Base-by-base conservation (phyloP, 345 rosid species). In the Linum tenue region DNA sequence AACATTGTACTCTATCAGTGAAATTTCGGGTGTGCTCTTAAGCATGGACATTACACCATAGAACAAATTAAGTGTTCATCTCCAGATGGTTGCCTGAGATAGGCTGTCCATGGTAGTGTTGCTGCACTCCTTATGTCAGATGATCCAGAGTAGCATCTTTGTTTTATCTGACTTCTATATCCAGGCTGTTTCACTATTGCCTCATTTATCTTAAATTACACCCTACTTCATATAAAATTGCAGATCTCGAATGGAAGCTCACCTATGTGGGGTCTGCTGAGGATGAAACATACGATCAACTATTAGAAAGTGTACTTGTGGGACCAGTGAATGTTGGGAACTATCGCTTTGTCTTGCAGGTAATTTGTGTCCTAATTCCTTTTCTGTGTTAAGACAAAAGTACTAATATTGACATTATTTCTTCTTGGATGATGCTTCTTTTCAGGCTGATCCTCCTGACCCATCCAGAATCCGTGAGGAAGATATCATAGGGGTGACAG, bases 221-320 rank as follows among this genome's bases (percentile, higher is more conserved):
- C 51, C 5, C 9, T 12, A 35, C 31, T 22, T 22, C 31, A 22
- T 22, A 22, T 22, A 22, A 22, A 22, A 22, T 22, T 72, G 76
- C 82, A 89, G 96, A 92, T 85, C 67, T 92, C 71, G 98, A 92
- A 64, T 92, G 98, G 96, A 92, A 92, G 74, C 95, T 92, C 40
- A 86, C 83, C 56, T 92, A 92, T n/a, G 96, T 92, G 6, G 98
- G 98, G 5, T 92, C 98, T 60, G 98, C 98, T 11, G 98, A 89
- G 77, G 98, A 92, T 12, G 98, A 92, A 69, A 87, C 92, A 0
- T 92, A 78, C 61, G 98, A 92, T 77, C 98, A 89, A 69, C 71
- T 79, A 37, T 60, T 92, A 22, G 96, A 92, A 69, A 89, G 96
- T 73, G 95, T 92, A 60, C 89, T 92, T 40, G 98, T 92, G 40